Conservation (phyloP, 129 eudicot genomes). For the Helianthus tuberosus region DNA sequence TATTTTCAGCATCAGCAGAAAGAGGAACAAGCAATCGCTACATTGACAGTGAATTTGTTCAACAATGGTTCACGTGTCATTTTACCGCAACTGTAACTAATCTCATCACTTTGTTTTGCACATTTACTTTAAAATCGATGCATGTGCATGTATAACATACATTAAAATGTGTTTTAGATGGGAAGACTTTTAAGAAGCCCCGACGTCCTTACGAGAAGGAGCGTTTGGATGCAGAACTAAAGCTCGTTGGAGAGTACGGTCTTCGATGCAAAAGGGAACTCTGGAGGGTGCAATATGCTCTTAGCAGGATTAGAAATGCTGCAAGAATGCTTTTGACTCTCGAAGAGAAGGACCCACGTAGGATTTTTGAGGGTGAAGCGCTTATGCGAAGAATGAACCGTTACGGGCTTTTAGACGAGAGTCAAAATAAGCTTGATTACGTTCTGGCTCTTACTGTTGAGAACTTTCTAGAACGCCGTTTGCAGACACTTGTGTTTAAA, state of each 20-base stretch:
- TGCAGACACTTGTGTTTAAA: slow-evolving; percentile 77
- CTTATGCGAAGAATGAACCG: slow-evolving; percentile 77
- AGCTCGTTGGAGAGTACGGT: slow-evolving; percentile 79
- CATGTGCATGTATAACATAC: not conserved
- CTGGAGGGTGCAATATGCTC: slow-evolving; percentile 84
- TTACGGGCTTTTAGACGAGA: slow-evolving; percentile 70
- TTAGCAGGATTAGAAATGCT: slow-evolving; percentile 71
- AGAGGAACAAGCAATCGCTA: not conserved
- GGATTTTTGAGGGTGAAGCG: slow-evolving; percentile 85
- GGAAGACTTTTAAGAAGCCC: slow-evolving; percentile 80
- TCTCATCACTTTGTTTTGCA: not conserved
- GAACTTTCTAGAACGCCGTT: slow-evolving; percentile 76
- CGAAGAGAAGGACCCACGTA: slow-evolving; percentile 82
- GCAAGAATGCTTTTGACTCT: slow-evolving; percentile 81
- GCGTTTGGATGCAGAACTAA: slow-evolving; percentile 75
- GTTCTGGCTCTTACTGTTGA: slow-evolving; percentile 81
- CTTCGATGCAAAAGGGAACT: slow-evolving; percentile 81
- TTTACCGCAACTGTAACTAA: slow-evolving; percentile 40
- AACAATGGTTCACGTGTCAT: slow-evolving; percentile 30
- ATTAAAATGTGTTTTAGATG: slow-evolving; percentile 41
- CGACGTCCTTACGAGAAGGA: slow-evolving; percentile 87
- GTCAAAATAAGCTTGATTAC: slow-evolving; percentile 81
- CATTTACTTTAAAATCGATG: not conserved
- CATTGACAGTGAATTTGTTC: not conserved
- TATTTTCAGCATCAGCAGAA: not conserved